Percentiles rank a stretch among this genome's conserved stretches.
phyloP scores from a whole-genome alignment of 371 early-diverging fungal species.

The Nosema muscidifuracis region DNA sequence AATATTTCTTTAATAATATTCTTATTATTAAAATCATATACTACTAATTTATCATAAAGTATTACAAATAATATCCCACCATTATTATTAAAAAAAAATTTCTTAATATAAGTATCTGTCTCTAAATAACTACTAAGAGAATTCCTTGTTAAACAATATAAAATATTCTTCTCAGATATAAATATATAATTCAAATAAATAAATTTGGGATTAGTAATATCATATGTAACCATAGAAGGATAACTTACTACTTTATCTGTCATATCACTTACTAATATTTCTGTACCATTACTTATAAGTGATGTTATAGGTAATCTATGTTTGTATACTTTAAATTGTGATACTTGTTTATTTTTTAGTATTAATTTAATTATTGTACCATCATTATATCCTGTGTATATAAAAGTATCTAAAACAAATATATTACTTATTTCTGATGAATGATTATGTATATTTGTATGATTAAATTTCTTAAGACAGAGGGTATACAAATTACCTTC shows the following conservation, averaged over 20 bases:
- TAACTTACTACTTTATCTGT: slow-evolving; percentile 44
- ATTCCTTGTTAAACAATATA: slow-evolving; percentile 35
- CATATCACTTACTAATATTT: slow-evolving; percentile 52
- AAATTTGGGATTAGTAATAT: slow-evolving; percentile 19
- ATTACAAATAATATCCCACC: slow-evolving; percentile 41
- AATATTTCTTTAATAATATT: slow-evolving; percentile 16
- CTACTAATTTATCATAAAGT: slow-evolving; percentile 7
- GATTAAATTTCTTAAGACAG: not conserved
- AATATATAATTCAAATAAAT: slow-evolving; percentile 38
- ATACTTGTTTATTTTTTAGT: not conserved
- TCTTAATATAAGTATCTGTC: not conserved
- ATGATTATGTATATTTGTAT: not conserved
- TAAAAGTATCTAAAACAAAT: not conserved
- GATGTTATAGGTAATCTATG: slow-evolving; percentile 48
- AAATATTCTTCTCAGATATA: slow-evolving; percentile 30
- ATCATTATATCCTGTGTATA: not conserved
- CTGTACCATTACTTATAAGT: slow-evolving; percentile 36
- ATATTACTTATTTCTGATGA: not conserved
- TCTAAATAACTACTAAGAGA: slow-evolving; percentile 24
- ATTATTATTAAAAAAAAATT: slow-evolving; percentile 23
- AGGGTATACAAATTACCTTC: not conserved
- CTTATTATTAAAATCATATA: slow-evolving; percentile 36
- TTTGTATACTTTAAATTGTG: slow-evolving; percentile 24
- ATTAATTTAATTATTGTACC: slow-evolving; percentile 1
- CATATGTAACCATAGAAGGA: slow-evolving; percentile 48